Evolutionary conservation across 1,139 yeast species (phyloP).

Genomic region (Sugiyamaella pinicola): DNA sequence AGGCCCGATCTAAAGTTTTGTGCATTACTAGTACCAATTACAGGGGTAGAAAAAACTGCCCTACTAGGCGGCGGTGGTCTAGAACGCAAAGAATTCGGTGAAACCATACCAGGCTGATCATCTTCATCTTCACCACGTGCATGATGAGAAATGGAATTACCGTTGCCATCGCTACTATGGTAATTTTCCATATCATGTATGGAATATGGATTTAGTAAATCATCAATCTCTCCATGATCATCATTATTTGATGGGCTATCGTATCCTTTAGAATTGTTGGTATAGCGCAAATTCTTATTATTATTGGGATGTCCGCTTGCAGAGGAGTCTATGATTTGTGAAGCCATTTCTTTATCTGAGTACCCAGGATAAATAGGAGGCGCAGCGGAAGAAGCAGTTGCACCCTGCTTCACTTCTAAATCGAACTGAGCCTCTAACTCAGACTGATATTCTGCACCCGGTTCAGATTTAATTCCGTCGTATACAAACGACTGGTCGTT

Average conservation of each 20-base stretch:
- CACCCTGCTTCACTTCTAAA: neutral
- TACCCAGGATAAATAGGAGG: neutral
- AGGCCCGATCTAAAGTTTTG: neutral
- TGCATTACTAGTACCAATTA: neutral
- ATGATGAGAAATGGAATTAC: too few species aligned
- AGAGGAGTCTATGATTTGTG: neutral
- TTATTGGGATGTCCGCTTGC: conserved; percentile 3
- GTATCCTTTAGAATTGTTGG: neutral
- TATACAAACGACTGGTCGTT: conserved; percentile 5
- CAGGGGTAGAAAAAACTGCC: neutral
- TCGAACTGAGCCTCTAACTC: conserved; percentile 15
- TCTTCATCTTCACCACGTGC: neutral
- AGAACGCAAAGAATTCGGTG: neutral
- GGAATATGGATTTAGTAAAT: neutral
- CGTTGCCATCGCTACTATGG: neutral
- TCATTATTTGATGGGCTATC: neutral
- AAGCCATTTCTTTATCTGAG: neutral
- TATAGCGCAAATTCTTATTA: neutral
- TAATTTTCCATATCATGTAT: neutral
- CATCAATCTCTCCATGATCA: neutral
- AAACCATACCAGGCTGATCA: neutral
- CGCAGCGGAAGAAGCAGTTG: neutral
- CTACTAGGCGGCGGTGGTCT: neutral
- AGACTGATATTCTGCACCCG: conserved; percentile 4
- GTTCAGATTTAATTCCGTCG: neutral